Conservation (phyloP, 2,329 filamentous ascomycete genomes). For the Penicillium sp. region DNA sequence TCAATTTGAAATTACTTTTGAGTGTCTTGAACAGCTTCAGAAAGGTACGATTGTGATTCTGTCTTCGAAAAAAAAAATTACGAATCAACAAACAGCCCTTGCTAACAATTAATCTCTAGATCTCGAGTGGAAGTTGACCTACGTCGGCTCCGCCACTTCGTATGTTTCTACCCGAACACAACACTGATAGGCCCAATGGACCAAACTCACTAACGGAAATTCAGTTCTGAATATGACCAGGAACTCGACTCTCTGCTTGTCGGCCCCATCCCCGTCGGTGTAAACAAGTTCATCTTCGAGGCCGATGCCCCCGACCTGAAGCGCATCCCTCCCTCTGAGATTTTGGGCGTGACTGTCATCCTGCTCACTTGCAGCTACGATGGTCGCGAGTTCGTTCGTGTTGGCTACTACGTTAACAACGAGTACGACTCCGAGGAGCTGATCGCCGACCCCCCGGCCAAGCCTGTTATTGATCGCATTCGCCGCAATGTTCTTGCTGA, state of each 20-base stretch:
- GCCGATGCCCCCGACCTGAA: constrained; percentile 87
- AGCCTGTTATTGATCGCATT: constrained; percentile 90
- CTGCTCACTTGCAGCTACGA: constrained; percentile 96
- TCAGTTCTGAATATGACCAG: constrained; percentile 92
- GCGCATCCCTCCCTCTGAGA: constrained; percentile 90
- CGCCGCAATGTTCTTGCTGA: constrained; percentile 90
- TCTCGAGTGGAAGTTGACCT: constrained; percentile 98
- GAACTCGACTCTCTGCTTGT: constrained; percentile 96
- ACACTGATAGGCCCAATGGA: background rate
- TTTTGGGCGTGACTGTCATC: constrained; percentile 95
- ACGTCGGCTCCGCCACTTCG: constrained; percentile 97
- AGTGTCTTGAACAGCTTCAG: constrained; percentile 90
- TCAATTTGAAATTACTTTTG: constrained; percentile 97
- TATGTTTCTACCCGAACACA: constrained; percentile 52
- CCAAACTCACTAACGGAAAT: background rate
- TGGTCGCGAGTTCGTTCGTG: constrained; percentile 91
- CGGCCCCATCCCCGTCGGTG: constrained; percentile 92
- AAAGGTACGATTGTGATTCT: constrained; percentile 64
- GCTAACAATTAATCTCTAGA: constrained; percentile 56
- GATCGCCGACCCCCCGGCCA: constrained; percentile 82
- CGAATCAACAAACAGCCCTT: background rate
- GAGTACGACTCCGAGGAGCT: constrained; percentile 95
- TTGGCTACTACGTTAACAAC: constrained; percentile 99
- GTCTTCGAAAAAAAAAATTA: background rate
- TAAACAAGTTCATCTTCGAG: constrained; percentile 99